Percentiles rank a stretch among this genome's conserved stretches.
Evolutionary conservation across 768 basidiomycete genomes (phyloP).

Genomic region (Psilocybe cubensis): DNA sequence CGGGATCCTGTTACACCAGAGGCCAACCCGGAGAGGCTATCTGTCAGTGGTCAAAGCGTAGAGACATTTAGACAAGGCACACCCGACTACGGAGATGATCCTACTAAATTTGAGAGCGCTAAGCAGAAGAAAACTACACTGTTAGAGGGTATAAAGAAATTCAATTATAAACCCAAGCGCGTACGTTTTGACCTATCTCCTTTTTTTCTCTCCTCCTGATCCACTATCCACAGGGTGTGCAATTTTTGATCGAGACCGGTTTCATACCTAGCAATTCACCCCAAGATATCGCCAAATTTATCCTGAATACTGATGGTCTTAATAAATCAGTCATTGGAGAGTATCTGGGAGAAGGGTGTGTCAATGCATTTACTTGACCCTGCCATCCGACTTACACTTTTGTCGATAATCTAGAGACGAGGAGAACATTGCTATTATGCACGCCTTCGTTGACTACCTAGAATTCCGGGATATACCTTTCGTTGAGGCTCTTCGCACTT

Average conservation of each 20-base stretch:
- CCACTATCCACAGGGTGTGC: conserved; percentile 64
- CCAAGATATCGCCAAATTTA: conserved; percentile 80
- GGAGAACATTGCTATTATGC: conserved; percentile 91
- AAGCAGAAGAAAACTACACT: conserved; percentile 96
- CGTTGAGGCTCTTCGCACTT: conserved; percentile 86
- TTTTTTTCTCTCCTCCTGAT: not conserved
- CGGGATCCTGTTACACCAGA: conserved; percentile 60
- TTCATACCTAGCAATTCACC: conserved; percentile 80
- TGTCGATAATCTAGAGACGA: conserved; percentile 64
- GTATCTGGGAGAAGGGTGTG: conserved; percentile 95
- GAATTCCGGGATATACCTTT: conserved; percentile 85
- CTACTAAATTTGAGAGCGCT: conserved; percentile 89
- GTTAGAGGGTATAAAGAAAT: conserved; percentile 94
- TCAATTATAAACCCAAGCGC: conserved; percentile 98
- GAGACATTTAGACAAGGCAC: conserved; percentile 70
- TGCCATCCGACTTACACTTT: not conserved
- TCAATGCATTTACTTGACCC: conserved; percentile 6
- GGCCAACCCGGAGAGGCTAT: conserved; percentile 55
- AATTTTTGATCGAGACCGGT: conserved; percentile 86
- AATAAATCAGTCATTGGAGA: conserved; percentile 97
- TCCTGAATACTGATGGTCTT: conserved; percentile 88
- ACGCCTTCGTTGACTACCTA: conserved; percentile 92
- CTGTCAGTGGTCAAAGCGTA: conserved; percentile 46
- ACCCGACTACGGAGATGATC: conserved; percentile 87
- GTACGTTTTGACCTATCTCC: conserved; percentile 44